Evolutionary conservation across 345 rosid genomes (phyloP).

Genomic region (Euphorbia pulcherrima): DNA sequence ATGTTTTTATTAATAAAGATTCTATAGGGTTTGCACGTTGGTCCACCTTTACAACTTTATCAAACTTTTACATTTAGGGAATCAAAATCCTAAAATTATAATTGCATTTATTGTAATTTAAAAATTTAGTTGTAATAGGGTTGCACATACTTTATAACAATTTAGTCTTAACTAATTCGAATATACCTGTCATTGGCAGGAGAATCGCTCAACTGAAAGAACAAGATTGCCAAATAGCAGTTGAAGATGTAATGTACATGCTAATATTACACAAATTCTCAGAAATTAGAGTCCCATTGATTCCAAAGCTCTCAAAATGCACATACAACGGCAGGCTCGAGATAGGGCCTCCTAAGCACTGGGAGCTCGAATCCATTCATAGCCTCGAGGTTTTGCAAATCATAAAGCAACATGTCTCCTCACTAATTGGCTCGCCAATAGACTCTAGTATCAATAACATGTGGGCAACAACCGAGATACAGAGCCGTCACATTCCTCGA

Average conservation of each 20-base stretch:
- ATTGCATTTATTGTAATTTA: too few relatives aligned
- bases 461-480: conserved; percentile 79
- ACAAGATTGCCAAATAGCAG: conserved; percentile 55
- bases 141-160: conserved; percentile 1
- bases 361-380: conserved; percentile 86
- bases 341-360: conserved; percentile 84
- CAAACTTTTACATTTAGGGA: too few relatives aligned
- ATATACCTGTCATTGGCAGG: conserved; percentile 38
- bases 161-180: conserved; percentile 12
- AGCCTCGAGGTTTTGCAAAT: conserved; percentile 60
- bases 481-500: conserved; percentile 41
- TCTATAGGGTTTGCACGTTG: too few relatives aligned
- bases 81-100: too few relatives aligned
- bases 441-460: conserved; percentile 74
- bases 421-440: conserved; percentile 66
- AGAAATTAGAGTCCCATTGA: conserved; percentile 72
- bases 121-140: too few relatives aligned
- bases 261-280: conserved; percentile 73
- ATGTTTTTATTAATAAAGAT: too few relatives aligned
- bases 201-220: conserved; percentile 78
- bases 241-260: conserved; percentile 89
- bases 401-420: conserved; percentile 65
- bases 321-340: conserved; percentile 77
- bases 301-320: conserved; percentile 84
- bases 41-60: too few relatives aligned